phyloP scores from a whole-genome alignment of 2,329 filamentous ascomycete species.

The Elsinoe perseae region DNA sequence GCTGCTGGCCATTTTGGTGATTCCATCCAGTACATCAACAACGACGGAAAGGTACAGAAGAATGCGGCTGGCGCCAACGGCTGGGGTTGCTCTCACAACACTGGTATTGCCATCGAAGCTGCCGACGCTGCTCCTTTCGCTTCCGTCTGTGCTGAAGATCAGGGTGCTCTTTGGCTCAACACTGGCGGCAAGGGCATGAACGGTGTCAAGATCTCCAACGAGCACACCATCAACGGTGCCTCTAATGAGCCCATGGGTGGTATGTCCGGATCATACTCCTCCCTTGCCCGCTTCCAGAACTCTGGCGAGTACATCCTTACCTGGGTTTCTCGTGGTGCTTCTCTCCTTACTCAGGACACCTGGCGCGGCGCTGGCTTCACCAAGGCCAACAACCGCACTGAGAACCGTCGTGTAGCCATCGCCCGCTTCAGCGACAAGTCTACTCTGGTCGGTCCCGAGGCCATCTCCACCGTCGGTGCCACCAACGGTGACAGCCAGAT shows the following conservation, averaged over 20 bases:
- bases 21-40: constrained; percentile 44
- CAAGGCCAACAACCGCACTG: constrained; percentile 45
- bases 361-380: constrained; percentile 55
- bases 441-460: constrained; percentile 47
- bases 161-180: constrained; percentile 58
- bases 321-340: constrained; percentile 55
- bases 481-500: constrained; percentile 50
- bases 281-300: constrained; percentile 47
- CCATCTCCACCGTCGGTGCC: constrained; percentile 47
- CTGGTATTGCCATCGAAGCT: constrained; percentile 55
- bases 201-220: constrained; percentile 55
- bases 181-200: constrained; percentile 51
- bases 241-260: constrained; percentile 54
- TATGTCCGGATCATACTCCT: constrained; percentile 56
- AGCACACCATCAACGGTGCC: constrained; percentile 53
- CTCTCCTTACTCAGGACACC: constrained; percentile 46
- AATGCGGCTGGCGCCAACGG: constrained; percentile 48
- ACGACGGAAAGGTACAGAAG: constrained; percentile 42
- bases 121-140: constrained; percentile 53
- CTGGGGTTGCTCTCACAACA: constrained; percentile 59
- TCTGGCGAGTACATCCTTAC: constrained; percentile 52
- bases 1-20: constrained; percentile 54
- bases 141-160: constrained; percentile 54
- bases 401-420: constrained; percentile 53
- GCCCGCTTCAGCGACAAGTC: constrained; percentile 51